phyloP scores from a whole-genome alignment of 495 filamentous ascomycete genomes.

The Hypoxylon lenormandii region DNA sequence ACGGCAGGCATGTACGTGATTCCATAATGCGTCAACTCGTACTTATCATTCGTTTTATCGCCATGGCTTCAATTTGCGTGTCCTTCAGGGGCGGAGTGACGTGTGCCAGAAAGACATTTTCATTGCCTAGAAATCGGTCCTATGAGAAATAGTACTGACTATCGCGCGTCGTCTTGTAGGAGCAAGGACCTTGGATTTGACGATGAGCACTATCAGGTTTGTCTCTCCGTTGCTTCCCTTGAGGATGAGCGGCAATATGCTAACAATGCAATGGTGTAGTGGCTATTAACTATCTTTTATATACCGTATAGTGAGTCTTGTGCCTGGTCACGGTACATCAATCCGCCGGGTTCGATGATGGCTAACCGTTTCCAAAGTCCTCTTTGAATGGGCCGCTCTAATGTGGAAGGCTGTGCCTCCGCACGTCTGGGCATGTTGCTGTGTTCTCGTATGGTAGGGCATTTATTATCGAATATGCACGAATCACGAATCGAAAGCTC shows the following conservation, averaged over 20 bases:
- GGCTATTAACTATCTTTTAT: slow-evolving; percentile 85
- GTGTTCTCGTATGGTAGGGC: slow-evolving; percentile 49
- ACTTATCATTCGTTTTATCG: background rate
- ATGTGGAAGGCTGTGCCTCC: slow-evolving; percentile 78
- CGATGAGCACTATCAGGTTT: slow-evolving; percentile 55
- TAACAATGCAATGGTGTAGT: slow-evolving; percentile 54
- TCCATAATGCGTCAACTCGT: background rate
- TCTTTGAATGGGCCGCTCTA: slow-evolving; percentile 76
- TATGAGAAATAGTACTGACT: slow-evolving; percentile 8
- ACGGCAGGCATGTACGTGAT: slow-evolving; percentile 60
- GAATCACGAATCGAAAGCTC: background rate
- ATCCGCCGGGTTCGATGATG: background rate
- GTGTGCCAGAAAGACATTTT: background rate
- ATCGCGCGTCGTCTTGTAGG: slow-evolving; percentile 5
- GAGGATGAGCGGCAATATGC: background rate
- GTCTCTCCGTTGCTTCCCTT: background rate
- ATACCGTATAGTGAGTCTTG: slow-evolving; percentile 65
- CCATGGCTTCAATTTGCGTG: background rate
- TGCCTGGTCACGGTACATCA: slow-evolving; percentile 21
- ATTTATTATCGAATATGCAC: slow-evolving; percentile 27
- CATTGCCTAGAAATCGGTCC: slow-evolving; percentile 2
- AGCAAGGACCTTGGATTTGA: slow-evolving; percentile 56
- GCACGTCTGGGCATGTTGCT: slow-evolving; percentile 51
- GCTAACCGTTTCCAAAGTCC: slow-evolving; percentile 57
- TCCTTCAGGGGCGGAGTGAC: background rate